These are phyloP conservation scores for Rhizopus microsporus DNA, from an alignment of 371 early-diverging fungal species.

Conservation along the genomic window DNA sequence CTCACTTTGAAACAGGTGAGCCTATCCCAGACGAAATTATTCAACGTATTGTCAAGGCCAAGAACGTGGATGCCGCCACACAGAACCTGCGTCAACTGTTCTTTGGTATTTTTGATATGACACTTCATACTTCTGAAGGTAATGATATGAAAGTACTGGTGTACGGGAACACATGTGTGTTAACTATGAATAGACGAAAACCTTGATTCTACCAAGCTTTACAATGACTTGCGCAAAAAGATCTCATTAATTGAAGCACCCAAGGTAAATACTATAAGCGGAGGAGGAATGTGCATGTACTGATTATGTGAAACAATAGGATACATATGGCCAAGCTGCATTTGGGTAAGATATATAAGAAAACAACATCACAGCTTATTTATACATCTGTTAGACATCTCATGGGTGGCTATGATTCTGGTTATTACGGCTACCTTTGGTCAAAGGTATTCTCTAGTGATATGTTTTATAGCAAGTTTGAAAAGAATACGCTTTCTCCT, in stretches of 20 bases:
- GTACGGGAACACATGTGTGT: not conserved
- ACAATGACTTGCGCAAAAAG: conserved; percentile 63
- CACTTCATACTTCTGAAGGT: conserved; percentile 61
- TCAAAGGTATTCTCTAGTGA: conserved; percentile 85
- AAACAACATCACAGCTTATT: not conserved
- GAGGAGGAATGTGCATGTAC: conserved; percentile 10
- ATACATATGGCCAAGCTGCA: conserved; percentile 52
- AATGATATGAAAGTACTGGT: not conserved
- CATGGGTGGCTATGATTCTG: conserved; percentile 86
- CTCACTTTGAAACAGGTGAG: conserved; percentile 72
- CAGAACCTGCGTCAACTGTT: conserved; percentile 75
- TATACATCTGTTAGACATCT: conserved; percentile 57
- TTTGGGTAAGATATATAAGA: conserved; percentile 39
- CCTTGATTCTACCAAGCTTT: conserved; percentile 60
- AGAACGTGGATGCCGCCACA: conserved; percentile 76
- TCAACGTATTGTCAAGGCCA: conserved; percentile 66
- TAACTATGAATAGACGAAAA: conserved; percentile 35
- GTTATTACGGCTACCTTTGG: conserved; percentile 73
- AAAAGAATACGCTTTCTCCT: conserved; percentile 56
- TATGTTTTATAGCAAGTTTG: conserved; percentile 80
- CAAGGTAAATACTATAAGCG: conserved; percentile 22
- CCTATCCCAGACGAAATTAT: conserved; percentile 76
- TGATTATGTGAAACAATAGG: conserved; percentile 14
- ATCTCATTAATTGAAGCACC: conserved; percentile 62
- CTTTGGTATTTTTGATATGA: conserved; percentile 79